Evolutionary conservation across 805 yeast genomes (phyloP), one percentile per base, ranked within the genome.

Genomic region (Grigorovia transvaalensis): DNA sequence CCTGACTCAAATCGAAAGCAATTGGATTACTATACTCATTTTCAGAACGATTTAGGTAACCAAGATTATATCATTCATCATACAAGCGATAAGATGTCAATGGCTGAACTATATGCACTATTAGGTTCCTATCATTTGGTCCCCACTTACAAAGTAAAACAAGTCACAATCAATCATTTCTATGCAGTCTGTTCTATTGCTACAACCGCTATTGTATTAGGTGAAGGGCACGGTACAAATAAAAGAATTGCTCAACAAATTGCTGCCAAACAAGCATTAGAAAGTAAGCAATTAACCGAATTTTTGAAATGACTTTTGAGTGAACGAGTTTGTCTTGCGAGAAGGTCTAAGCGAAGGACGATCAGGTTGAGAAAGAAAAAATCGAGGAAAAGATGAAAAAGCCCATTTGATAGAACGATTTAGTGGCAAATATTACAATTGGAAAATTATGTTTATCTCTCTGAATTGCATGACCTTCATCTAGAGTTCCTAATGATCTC

Each of bases 221-320:
- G 60, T 41, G 55, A 54, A 50, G 61, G 60, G 17, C 23, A 11
- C 33, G 61, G 61, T 12, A 50, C 54, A 23, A 59, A 53, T 45
- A 60, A 60, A 33, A 56, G 51, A 43, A 46, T 52, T n/a, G 49
- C 62, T 2, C 52, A 60, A 45, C 58, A 59, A 33, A 51, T 50
- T 38, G 54, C 62, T 17, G 60, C 62, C 15, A 41, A 30, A 23
- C 41, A 50, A 33, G 58, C 58, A 5, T 38, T 54, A 12, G 15
- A 27, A 13, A 47, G 20, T 17, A 9, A 23, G n/a, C 30, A 20
- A 20, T 38, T 47, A 20, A 29, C 33, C 23, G 44, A 23, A 33
- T 50, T 40, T 17, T 23, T 44, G 48, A 15, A 46, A 29, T 44
- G 15, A 18, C 30, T 44, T n/a, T 9, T 8, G 20, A 45, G n/a